Evolutionary conservation across 495 filamentous ascomycete species (phyloP), one percentile per base, ranked within the genome.

Genomic region (Cladorrhinum samala): DNA sequence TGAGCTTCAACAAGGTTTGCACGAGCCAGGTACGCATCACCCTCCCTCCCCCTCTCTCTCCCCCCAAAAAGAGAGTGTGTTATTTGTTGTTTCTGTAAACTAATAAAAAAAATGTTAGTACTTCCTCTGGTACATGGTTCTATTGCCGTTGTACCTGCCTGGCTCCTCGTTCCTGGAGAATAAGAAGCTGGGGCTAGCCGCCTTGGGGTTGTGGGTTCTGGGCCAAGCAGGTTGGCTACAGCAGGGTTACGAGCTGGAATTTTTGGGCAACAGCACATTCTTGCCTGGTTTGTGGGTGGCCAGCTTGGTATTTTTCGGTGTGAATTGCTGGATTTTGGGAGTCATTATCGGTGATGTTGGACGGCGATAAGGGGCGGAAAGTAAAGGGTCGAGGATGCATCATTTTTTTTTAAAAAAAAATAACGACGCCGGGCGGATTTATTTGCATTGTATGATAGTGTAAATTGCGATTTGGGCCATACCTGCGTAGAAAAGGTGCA

Each of bases 1-100:
- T 97, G 5, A 83, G 88, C 4, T 97, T 95, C 52, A 98, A 98
- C 66, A 98, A 98, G 74, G 93, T 98, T 16, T 96, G 91, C 78
- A 98, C 93, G 1, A 92, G 88, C 62, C 93, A 97, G 80, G 90
- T 93, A 81, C 19, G 73, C 54, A 40, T 3, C 9, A 23, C 9
- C 53, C 39, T 30, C 18, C 23, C n/a, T 19, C 23, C 18, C 11
- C 42, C 44, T 3, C 9, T 30, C 9, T 53, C 39, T 30, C 18
- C 23, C n/a, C 23, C 23, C 18, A 16, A 19, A 5, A n/a, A n/a
- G n/a, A n/a, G n/a, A n/a, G n/a, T n/a, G n/a, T n/a, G 9, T 7
- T 14, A 16, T 46, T 54, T 42, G 49, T n/a, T n/a, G n/a, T n/a
- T n/a, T n/a, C n/a, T n/a, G n/a, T n/a, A n/a, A n/a, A n/a, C n/a